phyloP scores from a whole-genome alignment of 257 asterid species.

The Paulownia fortunei region DNA sequence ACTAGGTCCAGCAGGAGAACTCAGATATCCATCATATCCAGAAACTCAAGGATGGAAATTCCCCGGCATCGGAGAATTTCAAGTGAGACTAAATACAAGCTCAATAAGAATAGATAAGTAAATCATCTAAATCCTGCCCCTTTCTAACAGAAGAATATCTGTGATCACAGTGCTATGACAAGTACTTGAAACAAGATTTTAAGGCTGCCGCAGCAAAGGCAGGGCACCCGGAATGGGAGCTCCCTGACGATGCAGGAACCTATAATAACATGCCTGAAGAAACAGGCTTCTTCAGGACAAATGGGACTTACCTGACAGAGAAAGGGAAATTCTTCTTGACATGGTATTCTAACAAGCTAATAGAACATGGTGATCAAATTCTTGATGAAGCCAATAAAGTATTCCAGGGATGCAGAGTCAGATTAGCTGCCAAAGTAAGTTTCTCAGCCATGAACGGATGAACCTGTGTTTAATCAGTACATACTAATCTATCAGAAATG shows the following conservation, averaged over 20 bases:
- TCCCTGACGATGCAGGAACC: constrained; percentile 62
- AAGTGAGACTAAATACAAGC: constrained; percentile 41
- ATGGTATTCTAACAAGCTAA: constrained; percentile 77
- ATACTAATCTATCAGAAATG: no score
- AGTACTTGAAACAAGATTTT: constrained; percentile 66
- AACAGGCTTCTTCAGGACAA: constrained; percentile 62
- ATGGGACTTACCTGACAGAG: constrained; percentile 69
- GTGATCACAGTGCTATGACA: constrained; percentile 70
- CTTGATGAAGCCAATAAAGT: constrained; percentile 72
- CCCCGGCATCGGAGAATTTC: constrained; percentile 90
- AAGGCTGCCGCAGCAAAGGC: constrained; percentile 54
- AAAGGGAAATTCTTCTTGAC: constrained; percentile 73
- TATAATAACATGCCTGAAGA: constrained; percentile 64
- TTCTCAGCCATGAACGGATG: neutral
- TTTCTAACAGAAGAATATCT: neutral
- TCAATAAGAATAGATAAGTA: neutral
- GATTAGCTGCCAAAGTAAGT: constrained; percentile 49
- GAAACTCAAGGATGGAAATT: constrained; percentile 77
- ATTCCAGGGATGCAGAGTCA: constrained; percentile 56
- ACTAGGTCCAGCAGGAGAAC: constrained; percentile 91
- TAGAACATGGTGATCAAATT: constrained; percentile 85
- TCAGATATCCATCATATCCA: constrained; percentile 81
- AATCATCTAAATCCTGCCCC: neutral
- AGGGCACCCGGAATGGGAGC: constrained; percentile 70
- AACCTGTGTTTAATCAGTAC: neutral